Evolutionary conservation across 371 early-diverging fungal species (phyloP).

Genomic region (Conidiobolus incongruus): DNA sequence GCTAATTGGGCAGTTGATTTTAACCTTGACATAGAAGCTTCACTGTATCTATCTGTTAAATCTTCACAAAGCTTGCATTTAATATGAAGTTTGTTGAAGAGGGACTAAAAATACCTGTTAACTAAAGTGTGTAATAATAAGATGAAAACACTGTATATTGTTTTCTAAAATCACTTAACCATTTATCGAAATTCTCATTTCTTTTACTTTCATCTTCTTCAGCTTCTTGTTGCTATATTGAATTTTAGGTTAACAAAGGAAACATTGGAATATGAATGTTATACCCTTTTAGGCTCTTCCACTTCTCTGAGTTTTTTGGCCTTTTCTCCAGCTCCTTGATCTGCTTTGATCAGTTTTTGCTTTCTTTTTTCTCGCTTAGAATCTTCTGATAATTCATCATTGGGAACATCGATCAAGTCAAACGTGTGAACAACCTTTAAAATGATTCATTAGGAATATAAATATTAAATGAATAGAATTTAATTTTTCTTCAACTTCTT

Average conservation of each 20-base stretch:
- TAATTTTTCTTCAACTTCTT: constrained; percentile 44
- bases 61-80: constrained; percentile 41
- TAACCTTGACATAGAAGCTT: constrained; percentile 68
- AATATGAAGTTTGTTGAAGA: constrained; percentile 34
- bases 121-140: background rate
- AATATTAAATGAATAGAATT: background rate
- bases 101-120: too few species aligned
- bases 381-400: constrained; percentile 47
- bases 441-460: background rate
- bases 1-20: constrained; percentile 62
- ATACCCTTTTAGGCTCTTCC: constrained; percentile 28
- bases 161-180: constrained; percentile 40
- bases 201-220: constrained; percentile 49
- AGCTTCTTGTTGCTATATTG: constrained; percentile 35
- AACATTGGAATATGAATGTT: too few species aligned
- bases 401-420: constrained; percentile 52
- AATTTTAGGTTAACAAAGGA: too few species aligned
- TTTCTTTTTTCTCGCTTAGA: constrained; percentile 67
- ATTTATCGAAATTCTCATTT: constrained; percentile 32
- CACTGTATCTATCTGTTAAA: constrained; percentile 61
- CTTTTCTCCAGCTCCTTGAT: constrained; percentile 55
- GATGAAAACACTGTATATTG: constrained; percentile 19
- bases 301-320: constrained; percentile 58
- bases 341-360: constrained; percentile 58
- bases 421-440: constrained; percentile 40